Base-by-base conservation (phyloP, 2,329 filamentous ascomycete genomes). In the Talaromyces verruculosus region DNA sequence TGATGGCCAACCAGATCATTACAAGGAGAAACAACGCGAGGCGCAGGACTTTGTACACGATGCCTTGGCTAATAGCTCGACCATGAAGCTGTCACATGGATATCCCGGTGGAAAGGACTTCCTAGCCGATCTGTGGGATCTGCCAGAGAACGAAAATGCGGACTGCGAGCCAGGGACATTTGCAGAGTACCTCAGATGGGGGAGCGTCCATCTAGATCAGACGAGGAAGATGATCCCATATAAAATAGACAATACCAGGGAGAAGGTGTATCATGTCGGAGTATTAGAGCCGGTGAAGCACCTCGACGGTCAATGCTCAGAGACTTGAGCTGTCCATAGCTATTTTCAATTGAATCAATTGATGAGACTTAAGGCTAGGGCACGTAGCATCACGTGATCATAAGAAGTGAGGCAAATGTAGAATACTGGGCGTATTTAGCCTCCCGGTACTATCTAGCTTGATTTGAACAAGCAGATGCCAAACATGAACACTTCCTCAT, bases 121-220 rank as follows among this genome's bases (percentile, higher is more conserved):
- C 17, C 39, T 41, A 17, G 39, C 39, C 6, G 39, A 41, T 41
- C 2, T 41, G 17, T 41, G 39, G 39, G 39, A 41, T n/a, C 39
- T 28, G 25, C 49, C 49, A 15, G 49, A 53, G 49, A 53, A 53
- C 13, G 49, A 53, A n/a, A 30, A 17, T 30, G 49, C 49, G 25
- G 49, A 53, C 3, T 53, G 49, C n/a, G 22, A 28, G 51, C 51
- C 51, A 33, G 28, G 30, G 30, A 55, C 51, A n/a, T 55, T 55
- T 35, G 51, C 25, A 35, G 51, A 55, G 51, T 55, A 55, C 28
- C 51, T 55, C 19, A 55, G 51, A 55, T 55, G 51, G 51, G 51
- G 51, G n/a, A 55, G 51, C 17, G 51, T 55, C 15, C 51, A 55
- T 55, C 28, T 55, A 22, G 51, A 55, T 55, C 51, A 55, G 51